A percentile compares a stretch with the other conserved stretches of the same genome.
phyloP scores from a whole-genome alignment of 2,329 filamentous ascomycete species.

The Aspergillus fumigatus region DNA sequence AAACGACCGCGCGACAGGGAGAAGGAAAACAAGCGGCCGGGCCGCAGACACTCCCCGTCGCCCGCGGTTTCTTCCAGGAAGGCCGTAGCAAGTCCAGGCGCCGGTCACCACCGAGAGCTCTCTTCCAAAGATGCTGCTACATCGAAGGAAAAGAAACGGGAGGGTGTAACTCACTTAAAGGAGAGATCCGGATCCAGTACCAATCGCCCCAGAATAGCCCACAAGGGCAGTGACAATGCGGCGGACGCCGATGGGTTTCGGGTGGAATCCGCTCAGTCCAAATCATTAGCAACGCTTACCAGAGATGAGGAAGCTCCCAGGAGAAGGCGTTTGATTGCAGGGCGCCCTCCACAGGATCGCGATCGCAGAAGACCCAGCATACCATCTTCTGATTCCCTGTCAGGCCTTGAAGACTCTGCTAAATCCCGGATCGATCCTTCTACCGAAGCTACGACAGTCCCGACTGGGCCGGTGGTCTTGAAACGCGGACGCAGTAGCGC shows the following conservation, averaged over 20 bases:
- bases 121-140: slow-evolving; percentile 19
- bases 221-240: slow-evolving; percentile 21
- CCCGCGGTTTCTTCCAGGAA: slow-evolving; percentile 32
- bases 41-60: slow-evolving; percentile 37
- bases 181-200: slow-evolving; percentile 17
- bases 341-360: slow-evolving; percentile 37
- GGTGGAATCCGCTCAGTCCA: slow-evolving; percentile 25
- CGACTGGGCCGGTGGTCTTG: slow-evolving; percentile 20
- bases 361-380: slow-evolving; percentile 33
- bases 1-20: slow-evolving; percentile 37
- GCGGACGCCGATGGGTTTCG: slow-evolving; percentile 32
- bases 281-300: slow-evolving; percentile 18
- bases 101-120: slow-evolving; percentile 20
- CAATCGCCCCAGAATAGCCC: slow-evolving; percentile 20
- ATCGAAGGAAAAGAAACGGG: slow-evolving; percentile 25
- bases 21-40: slow-evolving; percentile 32
- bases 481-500: slow-evolving; percentile 41
- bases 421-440: slow-evolving; percentile 27
- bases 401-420: slow-evolving; percentile 33
- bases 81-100: slow-evolving; percentile 27
- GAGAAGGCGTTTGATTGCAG: slow-evolving; percentile 38
- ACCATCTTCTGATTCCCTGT: slow-evolving; percentile 38
- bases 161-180: slow-evolving; percentile 18
- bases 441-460: slow-evolving; percentile 17
- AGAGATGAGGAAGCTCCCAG: slow-evolving; percentile 36